phyloP scores from a whole-genome alignment of 495 filamentous ascomycete species.

The Penicillium mononematosum region DNA sequence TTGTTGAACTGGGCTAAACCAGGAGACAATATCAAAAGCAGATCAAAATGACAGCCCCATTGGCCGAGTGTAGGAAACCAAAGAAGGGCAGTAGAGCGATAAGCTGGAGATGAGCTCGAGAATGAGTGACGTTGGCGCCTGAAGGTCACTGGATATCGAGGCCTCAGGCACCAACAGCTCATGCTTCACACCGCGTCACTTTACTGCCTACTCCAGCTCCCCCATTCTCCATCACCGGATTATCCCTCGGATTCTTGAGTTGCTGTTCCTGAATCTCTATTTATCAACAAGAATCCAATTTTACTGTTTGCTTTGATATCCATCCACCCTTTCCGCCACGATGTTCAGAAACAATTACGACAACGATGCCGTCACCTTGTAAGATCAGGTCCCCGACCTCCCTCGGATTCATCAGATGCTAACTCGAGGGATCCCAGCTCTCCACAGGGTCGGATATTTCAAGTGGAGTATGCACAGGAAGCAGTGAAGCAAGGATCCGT shows the following conservation, averaged over 20 bases:
- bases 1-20: slow-evolving; percentile 1
- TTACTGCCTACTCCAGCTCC: slow-evolving; percentile 34
- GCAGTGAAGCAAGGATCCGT: slow-evolving; percentile 99
- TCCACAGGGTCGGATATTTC: slow-evolving; percentile 98
- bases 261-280: slow-evolving; percentile 23
- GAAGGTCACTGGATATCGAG: slow-evolving; percentile 31
- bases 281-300: slow-evolving; percentile 10
- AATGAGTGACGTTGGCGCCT: slow-evolving; percentile 41
- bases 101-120: slow-evolving; percentile 16
- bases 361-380: slow-evolving; percentile 99
- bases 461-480: slow-evolving; percentile 98
- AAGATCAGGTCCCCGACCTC: slow-evolving; percentile 44
- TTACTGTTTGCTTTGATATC: slow-evolving; percentile 3
- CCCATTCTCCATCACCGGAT: slow-evolving; percentile 21
- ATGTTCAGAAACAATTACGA: slow-evolving; percentile 99
- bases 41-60: slow-evolving; percentile 23
- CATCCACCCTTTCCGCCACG: slow-evolving; percentile 29
- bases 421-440: slow-evolving; percentile 59
- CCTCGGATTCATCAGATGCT: slow-evolving; percentile 21
- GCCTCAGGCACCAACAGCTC: slow-evolving; percentile 43
- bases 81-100: slow-evolving; percentile 3
- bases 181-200: slow-evolving; percentile 38
- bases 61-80: slow-evolving; percentile 17
- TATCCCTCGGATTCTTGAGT: slow-evolving; percentile 17
- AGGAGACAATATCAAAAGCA: slow-evolving; percentile 9